phyloP scores from a whole-genome alignment of 441 rosid genomes.

The Pelargonium fulgidum region DNA sequence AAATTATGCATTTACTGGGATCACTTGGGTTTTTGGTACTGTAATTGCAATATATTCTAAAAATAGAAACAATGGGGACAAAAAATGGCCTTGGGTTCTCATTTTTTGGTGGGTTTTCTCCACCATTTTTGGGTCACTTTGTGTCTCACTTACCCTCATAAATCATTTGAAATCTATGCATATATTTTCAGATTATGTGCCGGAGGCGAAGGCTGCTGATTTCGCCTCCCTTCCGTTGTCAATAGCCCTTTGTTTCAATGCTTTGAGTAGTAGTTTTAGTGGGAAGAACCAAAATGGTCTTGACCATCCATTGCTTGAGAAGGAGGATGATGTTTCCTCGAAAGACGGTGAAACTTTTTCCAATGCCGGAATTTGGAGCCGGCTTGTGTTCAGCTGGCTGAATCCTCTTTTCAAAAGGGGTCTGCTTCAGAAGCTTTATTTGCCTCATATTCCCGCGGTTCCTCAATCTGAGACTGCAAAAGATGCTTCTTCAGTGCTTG shows the following conservation, averaged over 20 bases:
- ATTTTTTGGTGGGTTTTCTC: constrained; percentile 49
- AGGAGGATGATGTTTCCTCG: constrained; percentile 13
- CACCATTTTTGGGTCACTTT: constrained; percentile 26
- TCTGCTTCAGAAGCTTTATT: constrained; percentile 34
- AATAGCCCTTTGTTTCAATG: constrained; percentile 32
- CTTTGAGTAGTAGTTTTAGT: constrained; percentile 14
- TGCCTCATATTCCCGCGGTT: constrained; percentile 39
- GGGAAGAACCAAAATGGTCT: constrained; percentile 17
- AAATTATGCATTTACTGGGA: constrained; percentile 21
- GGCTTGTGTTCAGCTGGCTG: constrained; percentile 50
- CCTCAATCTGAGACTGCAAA: constrained; percentile 53
- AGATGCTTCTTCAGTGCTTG: constrained; percentile 38
- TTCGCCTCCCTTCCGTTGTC: constrained; percentile 39
- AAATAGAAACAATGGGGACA: constrained; percentile 21
- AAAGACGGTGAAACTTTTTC: constrained; percentile 20
- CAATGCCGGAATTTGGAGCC: constrained; percentile 50
- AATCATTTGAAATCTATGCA: constrained; percentile 23
- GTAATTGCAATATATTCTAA: constrained; percentile 25
- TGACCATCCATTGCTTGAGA: constrained; percentile 32
- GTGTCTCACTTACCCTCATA: constrained; percentile 26
- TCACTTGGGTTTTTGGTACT: constrained; percentile 43
- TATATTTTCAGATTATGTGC: constrained; percentile 22
- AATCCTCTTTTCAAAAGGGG: constrained; percentile 47
- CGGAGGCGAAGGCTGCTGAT: constrained; percentile 30
- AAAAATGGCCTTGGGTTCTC: constrained; percentile 42